These are phyloP conservation scores for Alternaria longipes DNA, from an alignment of 2,329 filamentous ascomycete genomes.

Conservation along the genomic window DNA sequence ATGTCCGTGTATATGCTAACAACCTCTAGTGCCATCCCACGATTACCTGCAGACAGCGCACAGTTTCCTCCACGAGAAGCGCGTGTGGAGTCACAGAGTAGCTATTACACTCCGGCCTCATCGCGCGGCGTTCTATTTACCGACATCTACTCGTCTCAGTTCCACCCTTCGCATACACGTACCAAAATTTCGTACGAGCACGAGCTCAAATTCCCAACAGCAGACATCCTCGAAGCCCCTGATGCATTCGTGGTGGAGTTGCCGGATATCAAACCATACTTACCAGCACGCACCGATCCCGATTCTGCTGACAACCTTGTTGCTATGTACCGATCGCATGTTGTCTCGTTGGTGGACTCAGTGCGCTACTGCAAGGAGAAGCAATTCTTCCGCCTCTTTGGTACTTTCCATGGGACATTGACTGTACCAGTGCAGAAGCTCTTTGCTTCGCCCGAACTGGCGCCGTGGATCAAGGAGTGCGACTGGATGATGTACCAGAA, in stretches of 20 bases:
- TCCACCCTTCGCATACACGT: slow-evolving; percentile 48
- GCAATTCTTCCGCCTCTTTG: slow-evolving; percentile 93
- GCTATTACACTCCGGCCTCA: slow-evolving; percentile 46
- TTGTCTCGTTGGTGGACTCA: slow-evolving; percentile 92
- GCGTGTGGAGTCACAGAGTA: slow-evolving; percentile 40
- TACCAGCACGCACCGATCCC: slow-evolving; percentile 81
- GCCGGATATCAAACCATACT: slow-evolving; percentile 84
- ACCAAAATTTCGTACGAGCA: slow-evolving; percentile 65
- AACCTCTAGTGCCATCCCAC: slow-evolving; percentile 52
- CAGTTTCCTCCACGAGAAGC: slow-evolving; percentile 54
- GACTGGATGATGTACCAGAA: slow-evolving; percentile 97
- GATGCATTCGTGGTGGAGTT: slow-evolving; percentile 78
- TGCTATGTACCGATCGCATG: slow-evolving; percentile 91
- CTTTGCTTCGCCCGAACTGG: slow-evolving; percentile 80
- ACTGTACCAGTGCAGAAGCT: slow-evolving; percentile 97
- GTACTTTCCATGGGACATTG: slow-evolving; percentile 93
- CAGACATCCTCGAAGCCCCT: slow-evolving; percentile 64
- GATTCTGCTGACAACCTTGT: slow-evolving; percentile 87
- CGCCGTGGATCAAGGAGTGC: slow-evolving; percentile 93
- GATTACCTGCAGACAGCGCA: slow-evolving; percentile 59
- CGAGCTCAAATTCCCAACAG: slow-evolving; percentile 69
- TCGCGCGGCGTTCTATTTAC: slow-evolving; percentile 58
- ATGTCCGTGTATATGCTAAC: slow-evolving; percentile 17
- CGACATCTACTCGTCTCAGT: slow-evolving; percentile 56
- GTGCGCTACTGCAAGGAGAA: slow-evolving; percentile 97